Evolutionary conservation across 2,329 filamentous ascomycete genomes (phyloP), one percentile per base, ranked within the genome.

Genomic region (Neonectria neomacrospora): DNA sequence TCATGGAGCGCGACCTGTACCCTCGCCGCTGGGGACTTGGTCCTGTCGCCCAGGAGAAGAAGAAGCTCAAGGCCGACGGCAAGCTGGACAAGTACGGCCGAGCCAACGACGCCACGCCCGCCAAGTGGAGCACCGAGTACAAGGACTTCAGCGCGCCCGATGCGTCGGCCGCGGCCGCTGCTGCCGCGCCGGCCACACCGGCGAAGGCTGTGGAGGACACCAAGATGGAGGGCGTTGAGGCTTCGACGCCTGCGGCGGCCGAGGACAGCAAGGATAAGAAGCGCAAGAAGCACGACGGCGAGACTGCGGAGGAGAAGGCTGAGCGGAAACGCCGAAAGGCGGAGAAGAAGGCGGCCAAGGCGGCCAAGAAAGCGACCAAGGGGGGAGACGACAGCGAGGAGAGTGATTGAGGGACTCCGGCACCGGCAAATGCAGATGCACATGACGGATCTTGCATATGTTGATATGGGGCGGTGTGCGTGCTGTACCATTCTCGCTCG

Each of bases 1-100:
- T 99, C 81, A 99, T 99, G 96, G 96, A 99, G 86, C 92, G 96
- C 74, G 96, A 98, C 79, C 86, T 98, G 63, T 99, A 99, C 87
- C 96, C 96, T 68, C 88, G 94, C 79, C 87, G 95, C 85, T 99
- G 96, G 96, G 96, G 96, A 71, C 88, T 98, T 77, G 96, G 96
- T 66, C 95, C 96, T 56, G 90, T 95, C 64, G 96, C 96, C 53
- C 83, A 91, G 52, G 94, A 98, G 87, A 99, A 99, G 90, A 99
- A 99, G 91, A 97, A 98, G 89, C 90, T 99, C 85, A 98, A 98
- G 89, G 93, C 94, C 56, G 92, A 93, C 72, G 96, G 96, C 80
- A 97, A 97, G 83, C 91, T 99, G 64, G 96, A 99, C 85, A 99
- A 99, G 90, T 98, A 89, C 74, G 96, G 96, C 71, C 91, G 94